Conservation (phyloP, 2,329 filamentous ascomycete genomes). For the Trichophyton verrucosum region DNA sequence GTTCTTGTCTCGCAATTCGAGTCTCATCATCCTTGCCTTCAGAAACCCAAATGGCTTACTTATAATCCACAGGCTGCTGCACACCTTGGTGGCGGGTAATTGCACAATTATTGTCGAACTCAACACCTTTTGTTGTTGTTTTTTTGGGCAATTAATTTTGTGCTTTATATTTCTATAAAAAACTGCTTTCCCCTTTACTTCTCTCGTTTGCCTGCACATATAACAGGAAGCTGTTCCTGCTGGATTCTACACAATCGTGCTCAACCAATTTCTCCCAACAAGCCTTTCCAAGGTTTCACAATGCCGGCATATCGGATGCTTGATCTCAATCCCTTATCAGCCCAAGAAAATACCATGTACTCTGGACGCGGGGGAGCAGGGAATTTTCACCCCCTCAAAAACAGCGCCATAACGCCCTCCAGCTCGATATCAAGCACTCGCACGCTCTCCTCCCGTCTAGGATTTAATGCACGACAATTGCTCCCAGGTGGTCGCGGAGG, state of each 20-base stretch:
- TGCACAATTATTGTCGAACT: conserved; percentile 1
- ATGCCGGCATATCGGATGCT: conserved; percentile 1
- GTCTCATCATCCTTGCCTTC: conserved; percentile 4
- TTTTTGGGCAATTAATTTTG: background rate
- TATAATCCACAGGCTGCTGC: conserved; percentile 1
- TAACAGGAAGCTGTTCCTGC: background rate
- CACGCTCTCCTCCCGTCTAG: conserved; percentile 30
- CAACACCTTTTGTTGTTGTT: background rate
- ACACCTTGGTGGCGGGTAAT: conserved; percentile 2
- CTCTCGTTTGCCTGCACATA: background rate
- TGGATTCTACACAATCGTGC: background rate
- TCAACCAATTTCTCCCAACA: background rate
- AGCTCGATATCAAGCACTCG: conserved; percentile 35
- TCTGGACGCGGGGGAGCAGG: conserved; percentile 40
- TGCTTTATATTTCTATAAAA: background rate
- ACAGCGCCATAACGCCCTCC: background rate
- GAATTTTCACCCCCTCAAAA: conserved; percentile 43
- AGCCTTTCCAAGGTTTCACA: background rate
- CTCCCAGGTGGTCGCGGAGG: conserved; percentile 42
- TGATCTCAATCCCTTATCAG: conserved; percentile 33
- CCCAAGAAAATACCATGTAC: conserved; percentile 45
- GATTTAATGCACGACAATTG: conserved; percentile 37
- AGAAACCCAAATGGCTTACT: conserved; percentile 2
- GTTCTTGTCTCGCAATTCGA: conserved; percentile 1
- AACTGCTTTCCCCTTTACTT: background rate